phyloP scores from a whole-genome alignment of 1,284 basidiomycete genomes.

The Megacollybia platyphylla region DNA sequence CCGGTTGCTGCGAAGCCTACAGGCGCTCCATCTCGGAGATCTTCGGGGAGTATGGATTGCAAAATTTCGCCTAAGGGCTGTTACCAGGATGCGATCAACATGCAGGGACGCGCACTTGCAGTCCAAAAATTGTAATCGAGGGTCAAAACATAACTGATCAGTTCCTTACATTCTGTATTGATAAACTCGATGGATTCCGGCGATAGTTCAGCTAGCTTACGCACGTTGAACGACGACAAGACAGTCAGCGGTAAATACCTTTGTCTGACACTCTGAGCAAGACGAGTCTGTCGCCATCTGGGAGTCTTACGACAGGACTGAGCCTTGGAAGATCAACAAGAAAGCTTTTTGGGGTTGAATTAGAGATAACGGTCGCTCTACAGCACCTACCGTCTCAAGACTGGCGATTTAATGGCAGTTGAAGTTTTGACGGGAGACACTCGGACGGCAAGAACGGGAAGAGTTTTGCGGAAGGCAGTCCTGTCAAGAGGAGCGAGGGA shows the following conservation, averaged over 20 bases:
- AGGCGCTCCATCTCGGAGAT: constrained; percentile 69
- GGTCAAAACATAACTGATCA: constrained; percentile 48
- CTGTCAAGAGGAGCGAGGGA: constrained; percentile 36
- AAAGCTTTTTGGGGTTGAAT: constrained; percentile 18
- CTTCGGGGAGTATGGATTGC: constrained; percentile 64
- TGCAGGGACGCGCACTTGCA: constrained; percentile 39
- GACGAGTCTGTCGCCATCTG: constrained; percentile 37
- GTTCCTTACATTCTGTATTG: constrained; percentile 32
- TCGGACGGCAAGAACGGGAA: constrained; percentile 57
- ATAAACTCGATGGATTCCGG: constrained; percentile 42
- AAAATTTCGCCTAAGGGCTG: constrained; percentile 18
- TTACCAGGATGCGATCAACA: background rate
- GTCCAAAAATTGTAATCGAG: constrained; percentile 82
- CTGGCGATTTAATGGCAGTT: constrained; percentile 38
- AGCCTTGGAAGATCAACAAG: constrained; percentile 58
- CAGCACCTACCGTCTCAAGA: constrained; percentile 41
- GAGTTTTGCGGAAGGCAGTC: constrained; percentile 44
- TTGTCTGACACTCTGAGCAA: constrained; percentile 44
- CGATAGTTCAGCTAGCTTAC: constrained; percentile 53
- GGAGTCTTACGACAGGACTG: constrained; percentile 38
- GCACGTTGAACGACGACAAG: constrained; percentile 4
- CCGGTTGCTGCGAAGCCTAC: constrained; percentile 83
- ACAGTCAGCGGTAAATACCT: constrained; percentile 29
- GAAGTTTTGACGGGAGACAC: constrained; percentile 48
- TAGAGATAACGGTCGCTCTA: constrained; percentile 1